These are phyloP conservation scores for Pulveroboletus frians DNA, from an alignment of 768 basidiomycete species.

Conservation along the genomic window DNA sequence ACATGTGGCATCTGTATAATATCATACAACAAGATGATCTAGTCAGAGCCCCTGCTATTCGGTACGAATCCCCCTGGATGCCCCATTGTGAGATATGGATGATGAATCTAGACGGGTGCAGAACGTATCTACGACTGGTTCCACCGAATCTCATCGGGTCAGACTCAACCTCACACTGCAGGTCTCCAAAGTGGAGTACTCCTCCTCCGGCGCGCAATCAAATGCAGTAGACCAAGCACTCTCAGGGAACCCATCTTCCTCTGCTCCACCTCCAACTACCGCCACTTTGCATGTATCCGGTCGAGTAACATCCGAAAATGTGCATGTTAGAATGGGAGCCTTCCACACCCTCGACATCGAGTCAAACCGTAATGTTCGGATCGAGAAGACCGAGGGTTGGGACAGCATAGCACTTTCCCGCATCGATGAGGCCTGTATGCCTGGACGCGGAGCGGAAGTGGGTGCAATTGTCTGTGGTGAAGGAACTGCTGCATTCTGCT, in stretches of 20 bases:
- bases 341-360: constrained; percentile 95
- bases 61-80: constrained; percentile 39
- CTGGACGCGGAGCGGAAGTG: constrained; percentile 94
- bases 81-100: constrained; percentile 4
- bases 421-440: constrained; percentile 82
- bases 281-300: constrained; percentile 83
- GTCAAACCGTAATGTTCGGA: constrained; percentile 81
- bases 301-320: constrained; percentile 79
- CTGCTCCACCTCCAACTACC: constrained; percentile 35
- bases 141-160: constrained; percentile 86
- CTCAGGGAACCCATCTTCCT: constrained; percentile 20
- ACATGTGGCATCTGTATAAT: constrained; percentile 99
- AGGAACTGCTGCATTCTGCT: constrained; percentile 89
- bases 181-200: constrained; percentile 77
- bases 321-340: constrained; percentile 86
- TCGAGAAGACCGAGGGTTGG: constrained; percentile 87
- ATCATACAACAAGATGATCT: constrained; percentile 86
- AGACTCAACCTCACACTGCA: constrained; percentile 78
- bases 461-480: constrained; percentile 96
- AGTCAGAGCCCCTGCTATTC: constrained; percentile 80
- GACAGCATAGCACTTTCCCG: constrained; percentile 81
- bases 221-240: constrained; percentile 41
- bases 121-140: constrained; percentile 87
- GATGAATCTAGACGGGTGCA: constrained; percentile 64
- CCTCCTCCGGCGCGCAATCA: constrained; percentile 56